Conservation (phyloP, 495 filamentous ascomycete genomes). For the Aspergillus homomorphus region DNA sequence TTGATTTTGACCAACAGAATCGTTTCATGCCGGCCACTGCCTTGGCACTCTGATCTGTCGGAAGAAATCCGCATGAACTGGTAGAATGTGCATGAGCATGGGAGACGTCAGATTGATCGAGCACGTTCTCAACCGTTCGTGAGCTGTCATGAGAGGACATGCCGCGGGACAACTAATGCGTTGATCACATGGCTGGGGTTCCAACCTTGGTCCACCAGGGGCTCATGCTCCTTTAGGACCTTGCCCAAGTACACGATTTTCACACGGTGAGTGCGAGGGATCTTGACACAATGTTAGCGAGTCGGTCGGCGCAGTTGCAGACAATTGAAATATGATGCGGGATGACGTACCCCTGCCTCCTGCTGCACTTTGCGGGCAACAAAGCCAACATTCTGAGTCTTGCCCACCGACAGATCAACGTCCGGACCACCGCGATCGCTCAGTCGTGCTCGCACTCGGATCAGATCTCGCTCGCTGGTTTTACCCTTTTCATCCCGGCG, state of each 20-base stretch:
- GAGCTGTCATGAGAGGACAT: constrained; percentile 17
- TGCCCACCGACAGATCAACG: constrained; percentile 56
- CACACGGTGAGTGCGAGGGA: constrained; percentile 54
- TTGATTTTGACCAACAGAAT: not conserved
- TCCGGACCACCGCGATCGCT: constrained; percentile 69
- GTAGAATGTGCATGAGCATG: not conserved
- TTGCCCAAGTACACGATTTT: constrained; percentile 76
- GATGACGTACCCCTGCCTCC: constrained; percentile 57
- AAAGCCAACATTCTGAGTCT: constrained; percentile 59
- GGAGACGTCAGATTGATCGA: not conserved
- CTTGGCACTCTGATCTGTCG: not conserved
- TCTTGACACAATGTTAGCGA: constrained; percentile 19
- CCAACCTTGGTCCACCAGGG: constrained; percentile 71
- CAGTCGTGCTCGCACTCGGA: constrained; percentile 61
- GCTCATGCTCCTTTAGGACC: constrained; percentile 64
- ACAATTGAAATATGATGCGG: not conserved
- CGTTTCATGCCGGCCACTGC: too few relatives aligned
- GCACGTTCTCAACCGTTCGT: not conserved
- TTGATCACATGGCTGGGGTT: constrained; percentile 73
- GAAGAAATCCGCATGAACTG: not conserved
- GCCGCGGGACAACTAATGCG: constrained; percentile 62
- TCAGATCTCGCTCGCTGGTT: constrained; percentile 48
- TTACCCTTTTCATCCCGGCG: constrained; percentile 66
- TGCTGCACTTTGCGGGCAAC: constrained; percentile 62
- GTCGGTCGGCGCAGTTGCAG: constrained; percentile 2